Evolutionary conservation across 371 early-diverging fungal genomes (phyloP).

Genomic region (Umbelopsis sp.): DNA sequence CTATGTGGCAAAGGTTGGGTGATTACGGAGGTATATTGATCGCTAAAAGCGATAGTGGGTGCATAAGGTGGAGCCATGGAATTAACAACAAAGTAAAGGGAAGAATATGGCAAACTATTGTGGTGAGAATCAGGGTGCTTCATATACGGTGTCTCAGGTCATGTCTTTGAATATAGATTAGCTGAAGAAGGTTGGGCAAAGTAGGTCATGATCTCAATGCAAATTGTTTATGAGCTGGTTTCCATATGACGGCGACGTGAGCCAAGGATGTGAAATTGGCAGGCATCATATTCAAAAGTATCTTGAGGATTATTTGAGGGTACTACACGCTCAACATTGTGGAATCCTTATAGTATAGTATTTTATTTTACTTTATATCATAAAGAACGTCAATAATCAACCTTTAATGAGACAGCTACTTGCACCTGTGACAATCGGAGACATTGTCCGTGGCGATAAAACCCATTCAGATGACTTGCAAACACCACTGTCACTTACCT

Average conservation of each 20-base stretch:
- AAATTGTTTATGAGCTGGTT: constrained; percentile 6
- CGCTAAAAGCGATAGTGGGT: not conserved
- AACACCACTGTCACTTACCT: constrained; percentile 2
- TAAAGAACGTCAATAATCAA: too few species aligned
- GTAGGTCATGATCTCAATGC: constrained; percentile 16
- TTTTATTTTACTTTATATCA: too few species aligned
- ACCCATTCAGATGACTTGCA: constrained; percentile 12
- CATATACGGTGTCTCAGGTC: not conserved
- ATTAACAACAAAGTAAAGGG: not conserved
- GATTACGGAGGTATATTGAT: constrained; percentile 3
- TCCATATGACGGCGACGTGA: not conserved
- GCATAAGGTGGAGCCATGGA: constrained; percentile 12
- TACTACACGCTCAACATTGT: too few species aligned
- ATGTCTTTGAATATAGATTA: not conserved
- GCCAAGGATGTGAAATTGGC: not conserved
- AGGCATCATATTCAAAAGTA: not conserved
- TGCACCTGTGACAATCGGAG: constrained; percentile 5
- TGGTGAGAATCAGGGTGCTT: not conserved
- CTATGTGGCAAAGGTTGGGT: not conserved
- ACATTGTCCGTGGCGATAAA: constrained; percentile 10
- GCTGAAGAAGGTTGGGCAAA: not conserved
- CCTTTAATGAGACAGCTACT: too few species aligned
- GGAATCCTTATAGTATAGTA: too few species aligned
- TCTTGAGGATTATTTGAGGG: too few species aligned
- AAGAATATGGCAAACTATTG: not conserved